These are phyloP conservation scores for Fusarium sacchari DNA, from an alignment of 2,329 filamentous ascomycete species.

Conservation along the genomic window DNA sequence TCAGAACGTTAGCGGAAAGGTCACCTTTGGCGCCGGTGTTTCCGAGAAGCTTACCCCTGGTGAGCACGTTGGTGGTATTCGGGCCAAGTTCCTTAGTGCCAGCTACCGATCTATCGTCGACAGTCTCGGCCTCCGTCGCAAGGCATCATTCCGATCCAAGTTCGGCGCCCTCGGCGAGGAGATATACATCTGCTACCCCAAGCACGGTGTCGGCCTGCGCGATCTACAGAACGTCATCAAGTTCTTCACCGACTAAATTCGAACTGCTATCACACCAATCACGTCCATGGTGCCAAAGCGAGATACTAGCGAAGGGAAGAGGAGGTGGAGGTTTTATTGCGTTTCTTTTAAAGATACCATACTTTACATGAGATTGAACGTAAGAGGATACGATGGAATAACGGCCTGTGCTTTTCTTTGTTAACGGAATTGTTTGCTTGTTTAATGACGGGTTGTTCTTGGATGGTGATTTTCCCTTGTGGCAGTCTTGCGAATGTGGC, in stretches of 20 bases:
- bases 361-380: conserved; percentile 16
- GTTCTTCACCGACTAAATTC: conserved; percentile 80
- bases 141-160: conserved; percentile 91
- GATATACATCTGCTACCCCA: conserved; percentile 90
- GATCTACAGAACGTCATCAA: conserved; percentile 87
- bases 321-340: neutral
- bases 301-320: neutral
- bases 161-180: conserved; percentile 86
- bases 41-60: conserved; percentile 78
- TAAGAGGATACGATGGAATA: conserved; percentile 9
- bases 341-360: conserved; percentile 31
- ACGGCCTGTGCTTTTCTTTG: conserved; percentile 14
- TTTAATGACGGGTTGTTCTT: conserved; percentile 3
- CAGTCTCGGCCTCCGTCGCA: conserved; percentile 83
- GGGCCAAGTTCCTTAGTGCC: conserved; percentile 82
- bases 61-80: conserved; percentile 81
- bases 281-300: conserved; percentile 3
- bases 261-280: neutral
- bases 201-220: conserved; percentile 82
- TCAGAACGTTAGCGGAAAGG: conserved; percentile 59
- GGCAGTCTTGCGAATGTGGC: conserved; percentile 4
- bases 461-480: conserved; percentile 16
- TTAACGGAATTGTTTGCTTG: neutral
- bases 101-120: conserved; percentile 86
- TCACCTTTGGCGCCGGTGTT: conserved; percentile 90